phyloP scores from a whole-genome alignment of 1,139 yeast species.

The Hanseniaspora uvarum region DNA sequence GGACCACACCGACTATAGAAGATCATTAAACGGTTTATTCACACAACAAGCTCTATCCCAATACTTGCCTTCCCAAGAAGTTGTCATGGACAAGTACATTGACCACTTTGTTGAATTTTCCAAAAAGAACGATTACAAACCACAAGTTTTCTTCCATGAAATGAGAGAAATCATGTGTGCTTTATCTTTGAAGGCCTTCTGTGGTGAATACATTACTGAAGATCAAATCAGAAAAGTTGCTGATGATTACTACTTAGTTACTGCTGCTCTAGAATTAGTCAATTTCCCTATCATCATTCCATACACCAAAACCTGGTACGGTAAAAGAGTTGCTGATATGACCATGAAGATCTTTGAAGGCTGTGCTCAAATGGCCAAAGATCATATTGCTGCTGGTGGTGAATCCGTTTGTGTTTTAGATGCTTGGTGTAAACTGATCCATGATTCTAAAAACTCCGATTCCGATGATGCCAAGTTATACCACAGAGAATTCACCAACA shows the following conservation, averaged over 20 bases:
- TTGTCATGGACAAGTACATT: constrained; percentile 69
- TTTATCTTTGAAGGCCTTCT: constrained; percentile 78
- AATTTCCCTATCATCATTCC: constrained; percentile 95
- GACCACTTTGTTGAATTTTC: constrained; percentile 51
- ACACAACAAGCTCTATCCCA: constrained; percentile 71
- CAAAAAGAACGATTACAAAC: constrained; percentile 41
- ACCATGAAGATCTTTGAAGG: constrained; percentile 83
- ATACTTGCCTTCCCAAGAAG: constrained; percentile 77
- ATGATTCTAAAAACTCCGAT: constrained; percentile 52
- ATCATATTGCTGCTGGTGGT: constrained; percentile 67
- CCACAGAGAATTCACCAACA: constrained; percentile 76
- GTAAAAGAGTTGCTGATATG: constrained; percentile 82
- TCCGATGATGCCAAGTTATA: constrained; percentile 40
- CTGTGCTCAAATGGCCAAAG: constrained; percentile 81
- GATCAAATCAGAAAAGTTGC: constrained; percentile 79
- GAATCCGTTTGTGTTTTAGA: constrained; percentile 84
- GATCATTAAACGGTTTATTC: constrained; percentile 79
- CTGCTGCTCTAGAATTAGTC: constrained; percentile 92
- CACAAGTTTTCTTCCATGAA: constrained; percentile 74
- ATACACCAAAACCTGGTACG: constrained; percentile 95
- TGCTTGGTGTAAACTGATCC: constrained; percentile 84
- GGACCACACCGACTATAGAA: constrained; percentile 86
- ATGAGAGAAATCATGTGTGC: constrained; percentile 96
- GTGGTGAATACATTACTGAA: constrained; percentile 88
- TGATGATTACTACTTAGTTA: constrained; percentile 80